Conservation (phyloP, 2,329 filamentous ascomycete species). For the Tolypocladium inflatum region DNA sequence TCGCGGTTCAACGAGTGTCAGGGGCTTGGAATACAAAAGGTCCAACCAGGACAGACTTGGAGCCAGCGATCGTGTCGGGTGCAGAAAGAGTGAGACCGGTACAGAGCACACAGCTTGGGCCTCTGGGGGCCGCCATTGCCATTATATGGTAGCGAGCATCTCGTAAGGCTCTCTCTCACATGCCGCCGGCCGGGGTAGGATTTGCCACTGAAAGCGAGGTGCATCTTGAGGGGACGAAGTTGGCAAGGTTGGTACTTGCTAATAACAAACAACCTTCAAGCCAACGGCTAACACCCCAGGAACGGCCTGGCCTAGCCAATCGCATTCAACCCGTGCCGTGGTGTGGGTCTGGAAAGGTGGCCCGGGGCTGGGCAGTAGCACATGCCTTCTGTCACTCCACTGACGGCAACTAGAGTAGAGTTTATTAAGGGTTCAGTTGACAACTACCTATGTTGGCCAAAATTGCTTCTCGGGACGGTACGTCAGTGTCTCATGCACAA, state of each 20-base stretch:
- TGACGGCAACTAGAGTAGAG: neutral
- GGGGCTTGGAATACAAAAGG: neutral
- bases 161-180: neutral
- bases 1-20: neutral
- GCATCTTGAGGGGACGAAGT: neutral
- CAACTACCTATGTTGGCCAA: neutral
- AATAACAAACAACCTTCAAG: neutral
- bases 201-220: neutral
- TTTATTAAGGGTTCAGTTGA: neutral
- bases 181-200: neutral
- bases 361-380: neutral
- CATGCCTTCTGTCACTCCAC: neutral
- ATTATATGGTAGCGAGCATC: neutral
- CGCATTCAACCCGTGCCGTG: neutral
- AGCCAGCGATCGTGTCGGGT: neutral
- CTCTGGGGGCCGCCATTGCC: neutral
- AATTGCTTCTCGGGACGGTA: neutral
- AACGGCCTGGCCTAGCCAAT: neutral
- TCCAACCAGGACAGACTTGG: neutral
- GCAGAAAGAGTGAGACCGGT: neutral
- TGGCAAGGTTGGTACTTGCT: neutral
- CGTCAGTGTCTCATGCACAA: neutral
- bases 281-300: neutral
- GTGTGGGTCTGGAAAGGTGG: neutral
- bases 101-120: neutral